Base-by-base conservation (phyloP, 345 rosid genomes). In the Salix dunnii region DNA sequence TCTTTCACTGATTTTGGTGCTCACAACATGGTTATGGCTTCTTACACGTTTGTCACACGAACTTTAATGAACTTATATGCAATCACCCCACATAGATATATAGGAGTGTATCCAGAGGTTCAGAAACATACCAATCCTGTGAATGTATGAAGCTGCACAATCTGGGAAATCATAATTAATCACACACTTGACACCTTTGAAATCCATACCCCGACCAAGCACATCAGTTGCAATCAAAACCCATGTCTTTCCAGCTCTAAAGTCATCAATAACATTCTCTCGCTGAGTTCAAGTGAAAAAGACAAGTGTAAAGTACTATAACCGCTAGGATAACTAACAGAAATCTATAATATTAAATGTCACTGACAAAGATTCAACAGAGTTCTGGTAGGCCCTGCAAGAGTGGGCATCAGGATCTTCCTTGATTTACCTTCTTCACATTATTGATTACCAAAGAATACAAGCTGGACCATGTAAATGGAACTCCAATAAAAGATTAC, bases 181-280 rank as follows among this genome's bases (percentile, higher is more conserved):
- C 78, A 93, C 97, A 36, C 90, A 91, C 82, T 91, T 91, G 82
- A 93, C 88, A 31, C 98, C 99, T 84, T 96, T 96, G 87, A 96
- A 96, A 84, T 96, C 99, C 99, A 96, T 92, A 31, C 98, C 99
- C 25, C 97, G 91, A 62, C 97, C 98, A 35, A 96, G 85, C 72
- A 96, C 94, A 86, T 96, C 99, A 30, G 97, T 96, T 65, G 98
- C 99, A 25, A 96, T 93, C 78, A 96, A 79, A 61, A 96, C 96
- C 98, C 99, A 96, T 65, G 87, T 90, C 80, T 93, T 90, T 20
- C 97, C 96, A 12, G 89, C 90, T 81, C 99, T 87, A 80, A 95
- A 95, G 80, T 86, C 83, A 81, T 93, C 91, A 17, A 93, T 96
- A 20, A 90, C 94, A 55, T 88, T 87, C 74, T 91, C 97, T 16